Base-by-base conservation (phyloP, 1,284 basidiomycete genomes). In the Austroboletus niveus region DNA sequence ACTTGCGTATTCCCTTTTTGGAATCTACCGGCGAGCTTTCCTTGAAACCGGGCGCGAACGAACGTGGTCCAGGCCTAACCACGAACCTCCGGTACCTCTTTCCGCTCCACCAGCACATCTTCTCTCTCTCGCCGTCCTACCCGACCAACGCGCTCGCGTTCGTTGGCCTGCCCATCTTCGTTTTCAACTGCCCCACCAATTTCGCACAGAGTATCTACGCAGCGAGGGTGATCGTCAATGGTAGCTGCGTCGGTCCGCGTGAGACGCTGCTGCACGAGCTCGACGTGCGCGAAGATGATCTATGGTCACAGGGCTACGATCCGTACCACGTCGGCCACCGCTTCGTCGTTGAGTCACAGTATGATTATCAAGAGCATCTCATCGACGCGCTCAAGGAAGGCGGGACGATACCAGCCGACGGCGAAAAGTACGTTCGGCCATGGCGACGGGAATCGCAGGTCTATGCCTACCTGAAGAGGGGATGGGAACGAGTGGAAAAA, bases 81-180 rank as follows among this genome's bases (percentile, higher is more conserved):
- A 78, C 72, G 34, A 83, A 82, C 62, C 60, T 73, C 29, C 73
- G 71, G 2, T 82, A 83, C 60, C 70, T 83, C 35, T 80, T 79
- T 61, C 81, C 82, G 10, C 63, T 82, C 9, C 73, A 81, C 58
- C 61, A 69, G 39, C 79, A 82, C 61, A 74, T 82, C 32, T 75
- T 84, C 59, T 77, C 76, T 15, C 67, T 83, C 39, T 72, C 74
- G 22, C 62, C 73, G 5, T 60, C 66, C 4, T 66, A 79, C 47
- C 80, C 81, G 2, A 63, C 72, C 2, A 79, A 74, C 29, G 76
- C 80, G 15, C 73, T 83, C 20, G 70, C 77, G 11, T 82, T 83
- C 64, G 69, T 83, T 52, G 81, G 81, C 5, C 70, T 83, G 1
- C 73, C 73, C 8, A 59, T 69, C 14, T 61, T 69, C 40, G 75